Evolutionary conservation across 768 basidiomycete species (phyloP).

Genomic region (Mycena belliarum): DNA sequence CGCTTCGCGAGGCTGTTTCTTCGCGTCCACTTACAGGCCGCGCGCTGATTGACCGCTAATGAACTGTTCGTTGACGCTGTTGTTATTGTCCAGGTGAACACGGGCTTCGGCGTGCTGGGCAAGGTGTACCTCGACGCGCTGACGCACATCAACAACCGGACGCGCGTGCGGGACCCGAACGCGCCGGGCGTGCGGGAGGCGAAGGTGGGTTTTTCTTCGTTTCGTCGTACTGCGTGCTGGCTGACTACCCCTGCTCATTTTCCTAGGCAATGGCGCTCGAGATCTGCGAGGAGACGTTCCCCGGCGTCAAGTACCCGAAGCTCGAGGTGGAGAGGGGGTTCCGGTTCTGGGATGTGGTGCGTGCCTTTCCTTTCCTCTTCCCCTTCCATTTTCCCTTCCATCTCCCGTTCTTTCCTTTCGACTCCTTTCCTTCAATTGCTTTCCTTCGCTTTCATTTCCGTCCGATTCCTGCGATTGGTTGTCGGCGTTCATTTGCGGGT

Average conservation of each 20-base stretch:
- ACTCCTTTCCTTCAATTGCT: not conserved
- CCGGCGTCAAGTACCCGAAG: slow-evolving; percentile 85
- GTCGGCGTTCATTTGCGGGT: too few species aligned
- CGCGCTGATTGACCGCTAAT: not conserved
- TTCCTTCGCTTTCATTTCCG: not conserved
- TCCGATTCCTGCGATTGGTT: too few species aligned
- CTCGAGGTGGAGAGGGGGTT: slow-evolving; percentile 94
- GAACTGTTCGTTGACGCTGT: not conserved
- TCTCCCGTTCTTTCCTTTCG: slow-evolving; percentile 9
- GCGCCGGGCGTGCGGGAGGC: slow-evolving; percentile 79
- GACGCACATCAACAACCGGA: slow-evolving; percentile 81
- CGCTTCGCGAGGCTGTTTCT: too few species aligned
- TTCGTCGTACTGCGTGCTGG: not conserved
- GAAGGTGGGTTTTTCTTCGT: slow-evolving; percentile 39
- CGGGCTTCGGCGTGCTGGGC: slow-evolving; percentile 94
- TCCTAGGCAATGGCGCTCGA: slow-evolving; percentile 79
- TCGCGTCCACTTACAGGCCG: too few species aligned
- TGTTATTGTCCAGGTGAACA: slow-evolving; percentile 52
- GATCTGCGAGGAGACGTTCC: slow-evolving; percentile 93
- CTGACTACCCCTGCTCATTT: too few species aligned
- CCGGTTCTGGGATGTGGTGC: slow-evolving; percentile 97
- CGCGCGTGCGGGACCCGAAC: slow-evolving; percentile 74
- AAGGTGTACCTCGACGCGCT: slow-evolving; percentile 96
- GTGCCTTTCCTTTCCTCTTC: slow-evolving; percentile 35
- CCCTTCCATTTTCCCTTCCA: slow-evolving; percentile 11